Base-by-base conservation (phyloP, 75 land plant genomes). In the Picea sitchensis region DNA sequence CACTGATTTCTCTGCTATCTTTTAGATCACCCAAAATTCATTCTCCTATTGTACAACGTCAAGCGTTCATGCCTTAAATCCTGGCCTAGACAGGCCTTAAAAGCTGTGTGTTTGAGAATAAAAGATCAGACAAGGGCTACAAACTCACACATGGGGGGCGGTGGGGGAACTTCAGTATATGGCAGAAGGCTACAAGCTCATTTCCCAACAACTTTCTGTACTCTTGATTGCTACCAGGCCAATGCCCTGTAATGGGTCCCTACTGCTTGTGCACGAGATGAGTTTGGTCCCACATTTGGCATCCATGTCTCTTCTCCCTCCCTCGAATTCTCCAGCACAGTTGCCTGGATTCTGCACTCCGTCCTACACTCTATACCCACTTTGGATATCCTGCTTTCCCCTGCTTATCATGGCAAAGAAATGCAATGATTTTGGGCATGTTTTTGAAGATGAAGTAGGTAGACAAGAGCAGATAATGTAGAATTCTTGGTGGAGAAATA, bases 241-340 rank as follows among this genome's bases (percentile, higher is more conserved):
- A 67, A 11, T 71, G 74, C 3, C 74, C 74, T 71, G 23, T 44
- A 71, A 71, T 71, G 74, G 74, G 74, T 71, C 74, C 74, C 34
- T 71, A 1, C 11, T 71, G 74, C 74, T n/a, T 34, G 74, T 38
- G 13, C 54, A 44, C 12, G 11, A 44, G 44, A 71, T 41, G 56
- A 38, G n/a, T 71, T 38, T 41, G 74, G 74, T 5, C 74, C 74
- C 74, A 71, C 74, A 41, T 44, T 7, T 15, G 36, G 20, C 18
- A 64, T 64, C 54, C 74, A 71, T 71, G 74, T 44, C 74, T 20
- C 74, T 71, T n/a, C 18, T 41, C 18, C 51, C 73, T 69, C 21
- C 73, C 20, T 21, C 73, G 41, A 36, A 9, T 71, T 71, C 51
- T 44, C 20, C 56, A 51, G 56, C 56, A 51, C 56, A 51, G 56